phyloP scores from a whole-genome alignment of 768 basidiomycete species.

The Leucosporidium yakuticum region DNA sequence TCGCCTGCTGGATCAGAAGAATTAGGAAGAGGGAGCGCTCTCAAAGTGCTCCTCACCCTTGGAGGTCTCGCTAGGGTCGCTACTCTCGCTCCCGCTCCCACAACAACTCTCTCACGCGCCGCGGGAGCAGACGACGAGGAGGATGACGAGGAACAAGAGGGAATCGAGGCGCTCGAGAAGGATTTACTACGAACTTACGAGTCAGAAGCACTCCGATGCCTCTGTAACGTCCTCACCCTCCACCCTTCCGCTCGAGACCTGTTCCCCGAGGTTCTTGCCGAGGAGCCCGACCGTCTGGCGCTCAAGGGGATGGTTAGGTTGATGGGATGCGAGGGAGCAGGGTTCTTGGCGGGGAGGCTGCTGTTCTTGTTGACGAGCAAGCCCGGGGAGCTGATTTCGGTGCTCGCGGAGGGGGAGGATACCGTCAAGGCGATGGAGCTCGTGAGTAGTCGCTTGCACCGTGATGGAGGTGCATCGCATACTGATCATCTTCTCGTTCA shows the following conservation, averaged over 20 bases:
- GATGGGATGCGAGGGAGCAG: constrained; percentile 7
- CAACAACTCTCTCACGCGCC: not conserved
- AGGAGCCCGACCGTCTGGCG: constrained; percentile 1
- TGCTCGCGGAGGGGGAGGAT: constrained; percentile 16
- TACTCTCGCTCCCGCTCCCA: not conserved
- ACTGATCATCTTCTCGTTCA: too few relatives aligned
- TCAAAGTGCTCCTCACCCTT: constrained; percentile 6
- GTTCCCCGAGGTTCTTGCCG: constrained; percentile 24
- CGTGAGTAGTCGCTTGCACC: constrained; percentile 7
- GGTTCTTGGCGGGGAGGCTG: constrained; percentile 34
- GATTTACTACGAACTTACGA: constrained; percentile 1
- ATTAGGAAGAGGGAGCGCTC: constrained; percentile 11
- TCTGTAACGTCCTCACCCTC: constrained; percentile 34
- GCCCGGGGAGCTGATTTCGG: constrained; percentile 23
- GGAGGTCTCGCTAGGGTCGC: constrained; percentile 20
- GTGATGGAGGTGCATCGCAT: not conserved
- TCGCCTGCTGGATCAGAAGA: constrained; percentile 28
- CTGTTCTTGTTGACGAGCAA: constrained; percentile 36
- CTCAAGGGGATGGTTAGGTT: constrained; percentile 19
- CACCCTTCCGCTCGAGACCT: constrained; percentile 25
- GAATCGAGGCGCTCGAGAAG: not conserved
- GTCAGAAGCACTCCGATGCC: constrained; percentile 26
- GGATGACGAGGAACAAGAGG: not conserved
- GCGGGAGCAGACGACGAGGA: too few relatives aligned
- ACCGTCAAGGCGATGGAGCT: constrained; percentile 19